Evolutionary conservation across 345 rosid genomes (phyloP).

Genomic region (Brassica carinata): DNA sequence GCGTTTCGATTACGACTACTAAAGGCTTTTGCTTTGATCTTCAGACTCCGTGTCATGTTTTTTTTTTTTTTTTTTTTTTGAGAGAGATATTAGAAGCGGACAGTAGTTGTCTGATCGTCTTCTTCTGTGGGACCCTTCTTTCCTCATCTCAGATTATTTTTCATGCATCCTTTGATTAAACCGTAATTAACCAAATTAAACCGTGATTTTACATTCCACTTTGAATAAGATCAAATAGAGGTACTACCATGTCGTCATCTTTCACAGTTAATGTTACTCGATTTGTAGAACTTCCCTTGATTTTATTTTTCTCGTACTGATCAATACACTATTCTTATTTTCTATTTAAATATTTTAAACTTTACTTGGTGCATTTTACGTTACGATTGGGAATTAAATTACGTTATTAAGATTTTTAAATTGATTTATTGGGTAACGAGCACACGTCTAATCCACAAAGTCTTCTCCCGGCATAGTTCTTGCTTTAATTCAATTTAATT

Average conservation of each 20-base stretch:
- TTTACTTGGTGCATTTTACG: not conserved
- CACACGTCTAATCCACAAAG: not conserved
- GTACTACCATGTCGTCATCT: not conserved
- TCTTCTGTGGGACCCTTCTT: conserved; percentile 27
- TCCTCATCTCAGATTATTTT: conserved; percentile 18
- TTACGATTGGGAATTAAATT: not conserved
- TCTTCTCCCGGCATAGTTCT: conserved; percentile 6
- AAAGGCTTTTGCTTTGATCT: conserved; percentile 31
- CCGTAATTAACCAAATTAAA: not conserved
- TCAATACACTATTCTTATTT: not conserved
- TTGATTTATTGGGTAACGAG: not conserved
- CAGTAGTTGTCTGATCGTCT: conserved; percentile 39
- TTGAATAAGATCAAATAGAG: not conserved
- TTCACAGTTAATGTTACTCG: not conserved
- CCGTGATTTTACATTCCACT: not conserved
- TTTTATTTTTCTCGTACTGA: no score
- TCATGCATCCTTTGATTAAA: conserved; percentile 16
- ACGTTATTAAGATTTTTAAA: not conserved
- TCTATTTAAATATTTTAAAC: no score
- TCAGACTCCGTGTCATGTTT: not conserved
- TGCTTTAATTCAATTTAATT: conserved; percentile 12
- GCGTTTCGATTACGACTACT: conserved; percentile 36
- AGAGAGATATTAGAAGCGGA: conserved; percentile 12
- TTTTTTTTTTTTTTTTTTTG: not conserved
- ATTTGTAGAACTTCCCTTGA: not conserved